Percentiles rank a stretch among this genome's conserved stretches.
Conservation (phyloP, 257 asterid genomes). For the Nicotiana undulata region DNA sequence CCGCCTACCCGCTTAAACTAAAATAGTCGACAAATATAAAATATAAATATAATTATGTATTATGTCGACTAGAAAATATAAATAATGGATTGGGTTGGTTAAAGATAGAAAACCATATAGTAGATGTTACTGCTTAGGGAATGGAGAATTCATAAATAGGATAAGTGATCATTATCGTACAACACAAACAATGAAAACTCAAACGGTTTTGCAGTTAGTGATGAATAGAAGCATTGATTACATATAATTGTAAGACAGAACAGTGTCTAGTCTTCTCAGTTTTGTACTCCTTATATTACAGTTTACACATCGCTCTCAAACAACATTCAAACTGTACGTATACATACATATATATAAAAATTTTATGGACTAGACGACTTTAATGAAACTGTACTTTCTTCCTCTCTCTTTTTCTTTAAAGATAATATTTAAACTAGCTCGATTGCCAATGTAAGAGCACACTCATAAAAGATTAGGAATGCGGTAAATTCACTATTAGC, state of each 20-base stretch:
- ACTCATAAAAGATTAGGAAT: neutral
- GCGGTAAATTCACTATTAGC: neutral
- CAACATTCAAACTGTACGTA: neutral
- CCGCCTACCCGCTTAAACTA: no score
- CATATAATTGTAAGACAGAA: neutral
- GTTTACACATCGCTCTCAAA: conserved; percentile 9
- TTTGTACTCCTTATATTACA: neutral
- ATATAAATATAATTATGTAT: no score
- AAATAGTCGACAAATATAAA: no score
- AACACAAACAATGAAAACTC: neutral
- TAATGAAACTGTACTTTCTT: neutral
- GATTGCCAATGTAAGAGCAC: neutral
- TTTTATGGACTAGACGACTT: neutral
- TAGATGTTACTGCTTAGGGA: neutral
- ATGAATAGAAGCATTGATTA: neutral
- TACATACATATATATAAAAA: neutral
- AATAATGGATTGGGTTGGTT: no score
- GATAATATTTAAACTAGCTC: neutral
- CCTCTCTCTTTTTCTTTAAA: neutral
- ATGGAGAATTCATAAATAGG: neutral
- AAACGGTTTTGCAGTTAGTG: conserved; percentile 4
- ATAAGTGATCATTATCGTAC: neutral
- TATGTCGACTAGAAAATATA: no score
- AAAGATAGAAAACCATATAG: no score
- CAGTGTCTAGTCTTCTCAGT: neutral